Conservation (phyloP, 2,329 filamentous ascomycete species). For the Fusarium secorum region DNA sequence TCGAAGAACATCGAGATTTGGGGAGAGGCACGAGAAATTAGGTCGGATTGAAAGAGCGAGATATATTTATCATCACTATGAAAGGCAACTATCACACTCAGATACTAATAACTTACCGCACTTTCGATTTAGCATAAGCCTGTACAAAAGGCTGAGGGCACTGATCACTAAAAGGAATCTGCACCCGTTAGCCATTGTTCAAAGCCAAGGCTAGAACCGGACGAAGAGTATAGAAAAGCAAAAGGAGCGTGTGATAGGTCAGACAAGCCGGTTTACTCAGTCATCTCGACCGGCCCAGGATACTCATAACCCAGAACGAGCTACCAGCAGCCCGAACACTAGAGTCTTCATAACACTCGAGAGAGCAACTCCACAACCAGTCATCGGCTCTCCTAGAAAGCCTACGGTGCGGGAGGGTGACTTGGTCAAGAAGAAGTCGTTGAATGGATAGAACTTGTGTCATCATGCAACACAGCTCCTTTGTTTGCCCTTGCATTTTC, state of each 20-base stretch:
- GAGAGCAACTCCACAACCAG: constrained; percentile 75
- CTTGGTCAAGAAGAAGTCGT: constrained; percentile 73
- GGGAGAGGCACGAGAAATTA: neutral
- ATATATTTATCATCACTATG: neutral
- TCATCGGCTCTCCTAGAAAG: constrained; percentile 59
- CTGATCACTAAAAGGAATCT: neutral
- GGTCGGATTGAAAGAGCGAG: neutral
- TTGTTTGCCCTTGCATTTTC: neutral
- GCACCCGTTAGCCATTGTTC: constrained; percentile 19
- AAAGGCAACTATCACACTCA: neutral
- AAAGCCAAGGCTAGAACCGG: neutral
- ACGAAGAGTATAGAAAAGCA: neutral
- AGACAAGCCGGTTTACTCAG: constrained; percentile 77
- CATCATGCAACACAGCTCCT: constrained; percentile 45
- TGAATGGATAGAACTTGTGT: constrained; percentile 77
- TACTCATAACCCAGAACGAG: constrained; percentile 62
- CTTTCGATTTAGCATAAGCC: neutral
- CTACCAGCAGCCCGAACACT: constrained; percentile 56
- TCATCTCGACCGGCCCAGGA: constrained; percentile 65
- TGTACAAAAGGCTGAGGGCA: neutral
- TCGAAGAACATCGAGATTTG: neutral
- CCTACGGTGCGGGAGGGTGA: constrained; percentile 77
- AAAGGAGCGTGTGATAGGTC: constrained; percentile 31
- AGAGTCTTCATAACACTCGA: constrained; percentile 66
- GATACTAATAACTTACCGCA: neutral